These are phyloP conservation scores for Aphanomyces euteiches DNA, from an alignment of 352 stramenopile species.

Conservation along the genomic window DNA sequence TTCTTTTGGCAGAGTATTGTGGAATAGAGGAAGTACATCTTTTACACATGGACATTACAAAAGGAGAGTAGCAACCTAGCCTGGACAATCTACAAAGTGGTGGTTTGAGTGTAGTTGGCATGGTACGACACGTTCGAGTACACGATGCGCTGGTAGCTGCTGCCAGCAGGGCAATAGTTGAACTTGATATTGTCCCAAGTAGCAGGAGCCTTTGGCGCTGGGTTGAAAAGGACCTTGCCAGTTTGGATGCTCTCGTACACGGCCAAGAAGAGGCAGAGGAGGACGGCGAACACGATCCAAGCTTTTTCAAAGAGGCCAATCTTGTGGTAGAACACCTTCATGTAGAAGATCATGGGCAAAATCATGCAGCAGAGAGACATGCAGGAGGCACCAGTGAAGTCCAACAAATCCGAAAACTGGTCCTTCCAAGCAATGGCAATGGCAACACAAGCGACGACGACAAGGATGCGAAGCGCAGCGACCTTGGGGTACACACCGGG, in stretches of 20 bases:
- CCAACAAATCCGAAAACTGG: conserved; percentile 15
- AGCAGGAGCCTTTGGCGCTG: background rate
- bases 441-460: background rate
- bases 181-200: background rate
- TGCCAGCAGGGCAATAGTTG: background rate
- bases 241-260: background rate
- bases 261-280: background rate
- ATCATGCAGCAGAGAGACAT: conserved; percentile 21
- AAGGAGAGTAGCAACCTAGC: background rate
- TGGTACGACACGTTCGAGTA: background rate
- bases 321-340: conserved; percentile 19
- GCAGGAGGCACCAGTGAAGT: conserved; percentile 15
- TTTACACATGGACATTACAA: background rate
- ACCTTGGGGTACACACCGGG: conserved; percentile 21
- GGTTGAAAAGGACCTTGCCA: background rate
- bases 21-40: too few relatives aligned
- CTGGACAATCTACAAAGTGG: background rate
- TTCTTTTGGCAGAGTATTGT: too few relatives aligned
- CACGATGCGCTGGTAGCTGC: background rate
- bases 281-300: conserved; percentile 13
- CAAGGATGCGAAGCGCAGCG: conserved; percentile 5
- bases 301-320: background rate
- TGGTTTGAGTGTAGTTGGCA: background rate
- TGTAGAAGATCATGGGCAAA: conserved; percentile 26
- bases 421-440: conserved; percentile 26